Evolutionary conservation across 345 rosid species (phyloP).

Genomic region (Rhodamnia argentea): DNA sequence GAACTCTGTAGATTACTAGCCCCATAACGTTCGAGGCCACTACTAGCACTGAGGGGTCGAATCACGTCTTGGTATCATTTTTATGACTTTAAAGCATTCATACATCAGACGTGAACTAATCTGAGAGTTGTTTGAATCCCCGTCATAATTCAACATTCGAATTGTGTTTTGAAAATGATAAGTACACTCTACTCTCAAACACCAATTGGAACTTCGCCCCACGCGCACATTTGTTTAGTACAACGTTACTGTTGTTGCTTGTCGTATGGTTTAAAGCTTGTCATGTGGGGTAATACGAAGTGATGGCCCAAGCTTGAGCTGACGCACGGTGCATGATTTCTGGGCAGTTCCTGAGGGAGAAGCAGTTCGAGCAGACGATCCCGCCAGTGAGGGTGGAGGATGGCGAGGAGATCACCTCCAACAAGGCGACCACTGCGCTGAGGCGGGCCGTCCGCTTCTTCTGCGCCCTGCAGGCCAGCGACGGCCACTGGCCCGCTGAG

Average conservation of each 20-base stretch:
- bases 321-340: background rate
- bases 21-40: background rate
- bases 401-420: constrained; percentile 17
- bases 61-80: background rate
- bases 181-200: background rate
- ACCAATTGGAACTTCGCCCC: background rate
- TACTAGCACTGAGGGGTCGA: background rate
- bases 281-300: background rate
- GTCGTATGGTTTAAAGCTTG: background rate
- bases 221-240: background rate
- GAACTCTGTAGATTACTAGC: background rate
- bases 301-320: background rate
- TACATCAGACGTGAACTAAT: too few species aligned
- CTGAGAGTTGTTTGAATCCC: too few species aligned
- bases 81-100: background rate
- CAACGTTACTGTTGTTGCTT: background rate
- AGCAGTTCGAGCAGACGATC: constrained; percentile 16
- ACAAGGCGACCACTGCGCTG: constrained; percentile 9
- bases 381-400: constrained; percentile 15
- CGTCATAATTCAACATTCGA: too few species aligned
- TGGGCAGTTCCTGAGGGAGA: constrained; percentile 17
- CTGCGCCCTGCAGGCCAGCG: constrained; percentile 25
- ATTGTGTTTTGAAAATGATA: background rate
- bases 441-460: constrained; percentile 19
- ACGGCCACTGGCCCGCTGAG: constrained; percentile 36